A percentile compares a stretch with the other conserved stretches of the same genome.
phyloP scores from a whole-genome alignment of 1,284 basidiomycete genomes.

The Athelia sp. region DNA sequence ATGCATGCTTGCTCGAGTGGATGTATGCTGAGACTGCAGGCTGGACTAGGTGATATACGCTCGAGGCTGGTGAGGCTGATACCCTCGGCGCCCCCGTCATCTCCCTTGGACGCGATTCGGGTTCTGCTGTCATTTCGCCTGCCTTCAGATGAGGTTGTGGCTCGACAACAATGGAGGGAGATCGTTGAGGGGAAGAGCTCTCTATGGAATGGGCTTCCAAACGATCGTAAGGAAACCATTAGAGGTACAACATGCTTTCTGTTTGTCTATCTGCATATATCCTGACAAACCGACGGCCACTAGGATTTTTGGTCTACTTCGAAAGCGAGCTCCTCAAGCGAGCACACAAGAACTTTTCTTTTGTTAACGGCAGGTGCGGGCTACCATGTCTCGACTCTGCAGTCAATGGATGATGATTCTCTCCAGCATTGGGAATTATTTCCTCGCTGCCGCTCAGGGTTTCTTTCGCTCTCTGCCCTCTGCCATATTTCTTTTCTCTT shows the following conservation, averaged over 20 bases:
- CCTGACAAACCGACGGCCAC: not conserved
- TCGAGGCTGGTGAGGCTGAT: conserved; percentile 81
- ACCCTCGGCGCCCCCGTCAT: conserved; percentile 51
- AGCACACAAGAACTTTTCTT: conserved; percentile 90
- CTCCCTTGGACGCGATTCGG: conserved; percentile 67
- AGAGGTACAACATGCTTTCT: conserved; percentile 47
- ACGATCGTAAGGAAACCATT: conserved; percentile 89
- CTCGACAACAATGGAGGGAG: conserved; percentile 87
- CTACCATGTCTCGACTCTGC: too few relatives aligned
- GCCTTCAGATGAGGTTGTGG: conserved; percentile 67
- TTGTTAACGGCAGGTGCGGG: conserved; percentile 77
- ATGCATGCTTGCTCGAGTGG: conserved; percentile 5
- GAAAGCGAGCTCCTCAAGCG: conserved; percentile 83
- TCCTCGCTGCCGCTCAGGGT: conserved; percentile 79
- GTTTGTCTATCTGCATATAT: not conserved
- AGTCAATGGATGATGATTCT: too few relatives aligned
- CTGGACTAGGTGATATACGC: conserved; percentile 68
- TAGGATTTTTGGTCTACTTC: conserved; percentile 88
- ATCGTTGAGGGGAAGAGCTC: conserved; percentile 87
- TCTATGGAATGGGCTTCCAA: conserved; percentile 87
- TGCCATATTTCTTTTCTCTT: conserved; percentile 93
- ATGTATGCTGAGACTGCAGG: conserved; percentile 4
- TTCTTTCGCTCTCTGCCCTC: conserved; percentile 90
- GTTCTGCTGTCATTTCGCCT: conserved; percentile 79
- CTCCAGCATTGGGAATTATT: conserved; percentile 82